Evolutionary conservation across 1,284 basidiomycete species (phyloP), one percentile per base, ranked within the genome.

Genomic region (Papiliotrema terrestris): DNA sequence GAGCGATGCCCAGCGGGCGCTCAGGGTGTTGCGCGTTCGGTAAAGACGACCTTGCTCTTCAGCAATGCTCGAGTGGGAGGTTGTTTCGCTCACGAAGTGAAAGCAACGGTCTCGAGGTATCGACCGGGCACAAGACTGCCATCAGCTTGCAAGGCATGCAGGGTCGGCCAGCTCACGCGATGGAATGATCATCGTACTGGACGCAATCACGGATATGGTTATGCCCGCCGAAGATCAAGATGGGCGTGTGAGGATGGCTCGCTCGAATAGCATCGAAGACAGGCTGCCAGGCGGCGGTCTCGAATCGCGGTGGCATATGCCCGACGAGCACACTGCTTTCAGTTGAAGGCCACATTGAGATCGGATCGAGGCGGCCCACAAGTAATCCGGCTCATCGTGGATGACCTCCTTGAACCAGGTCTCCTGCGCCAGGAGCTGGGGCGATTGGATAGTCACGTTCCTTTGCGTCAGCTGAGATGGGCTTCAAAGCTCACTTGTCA

Each of bases 81-180:
- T 8, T n/a, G 59, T 49, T 22, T 25, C 29, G 63, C 70, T 53
- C 46, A 76, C 68, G 74, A 76, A 4, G 75, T 70, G 78, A 61
- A 69, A 79, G 88, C 88, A 54, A 92, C 80, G 6, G 90, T 91
- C 76, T 93, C 90, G 84, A 92, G 87, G 72, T 91, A 93, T 23
- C 88, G 80, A 45, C 90, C 90, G 52, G 87, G 89, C 63, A 89
- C 87, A 37, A 92, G 75, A 1, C 73, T 75, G 45, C 35, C 17
- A 32, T 58, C 37, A 54, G 51, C 47, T 41, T 36, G 20, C 22
- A 6, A 36, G 17, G 14, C 42, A 14, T 83, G 80, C 80, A 89
- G 86, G 0, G 84, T 82, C 84, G 81, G 22, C 11, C 3, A 45
- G 60, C 72, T 59, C 46, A 76, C 72, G 63, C 67, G 22, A 78